Base-by-base conservation (phyloP, 352 stramenopile genomes). In the Discostella stelligera region DNA sequence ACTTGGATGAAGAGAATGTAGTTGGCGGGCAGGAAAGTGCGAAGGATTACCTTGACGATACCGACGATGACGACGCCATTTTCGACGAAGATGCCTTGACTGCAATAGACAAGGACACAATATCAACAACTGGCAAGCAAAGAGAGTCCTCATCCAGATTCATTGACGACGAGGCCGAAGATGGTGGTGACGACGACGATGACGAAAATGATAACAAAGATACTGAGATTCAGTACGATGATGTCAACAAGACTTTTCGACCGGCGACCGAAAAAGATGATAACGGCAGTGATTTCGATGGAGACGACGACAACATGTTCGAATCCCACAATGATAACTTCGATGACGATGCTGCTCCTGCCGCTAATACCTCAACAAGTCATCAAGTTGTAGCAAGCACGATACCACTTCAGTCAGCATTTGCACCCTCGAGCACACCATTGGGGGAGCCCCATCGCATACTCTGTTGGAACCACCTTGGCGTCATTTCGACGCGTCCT, bases 391-490 rank as follows among this genome's bases (percentile, higher is more conserved):
- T 32, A 5, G 2, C 27, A 32, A 32, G 27, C 27, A 32, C 5
- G 27, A 32, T 32, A 6, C 27, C 27, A 32, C 68, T 69, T 16
- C 87, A 93, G 71, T 48, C 81, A 20, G 54, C 87, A 16, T 93
- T 93, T 77, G 78, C 80, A 11, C 81, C 84, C 14, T 90, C 85
- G 11, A 82, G 83, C 8, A 91, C 85, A 3, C 82, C 85, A 13
- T 49, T 91, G 6, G 79, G 74, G 18, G 59, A 87, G 14, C 25
- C 77, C 50, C 74, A 79, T 37, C 82, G 88, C 20, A 90, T 91
- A 54, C 48, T 93, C 8, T 91, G 85, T 60, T 93, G 88, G 88
- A 93, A 93, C 75, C 84, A 91, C 44, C 77, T 91, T 49, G 88
- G 85, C 13, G 64, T 80, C 14, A 64, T 89, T n/a, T 84, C 85